phyloP scores from a whole-genome alignment of 1,284 basidiomycete species.

The Rhizoctonia solani region DNA sequence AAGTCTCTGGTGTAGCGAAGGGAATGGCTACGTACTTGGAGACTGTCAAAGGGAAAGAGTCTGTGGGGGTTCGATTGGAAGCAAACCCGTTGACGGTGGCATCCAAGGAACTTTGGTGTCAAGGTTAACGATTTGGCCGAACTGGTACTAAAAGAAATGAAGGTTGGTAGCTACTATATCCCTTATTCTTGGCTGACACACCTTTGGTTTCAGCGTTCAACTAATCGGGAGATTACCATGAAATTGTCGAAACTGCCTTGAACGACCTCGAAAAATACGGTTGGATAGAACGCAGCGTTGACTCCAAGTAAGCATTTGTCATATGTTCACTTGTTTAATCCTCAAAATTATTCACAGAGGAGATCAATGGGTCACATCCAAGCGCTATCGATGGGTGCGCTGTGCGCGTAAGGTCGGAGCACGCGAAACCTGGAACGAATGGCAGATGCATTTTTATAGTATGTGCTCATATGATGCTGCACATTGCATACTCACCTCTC shows the following conservation, averaged over 20 bases:
- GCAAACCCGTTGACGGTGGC: constrained; percentile 53
- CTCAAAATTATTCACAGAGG: constrained; percentile 54
- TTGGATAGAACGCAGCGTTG: constrained; percentile 74
- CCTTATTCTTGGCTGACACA: neutral
- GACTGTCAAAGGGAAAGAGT: constrained; percentile 69
- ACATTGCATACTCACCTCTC: constrained; percentile 43
- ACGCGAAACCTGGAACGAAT: constrained; percentile 67
- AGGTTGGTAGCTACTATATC: constrained; percentile 1
- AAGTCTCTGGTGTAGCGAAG: constrained; percentile 78
- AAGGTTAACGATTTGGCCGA: constrained; percentile 54
- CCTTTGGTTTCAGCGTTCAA: no score
- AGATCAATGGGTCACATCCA: constrained; percentile 75
- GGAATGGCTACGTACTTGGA: constrained; percentile 72
- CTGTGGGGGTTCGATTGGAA: constrained; percentile 60
- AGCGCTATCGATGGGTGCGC: constrained; percentile 69
- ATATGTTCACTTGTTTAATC: constrained; percentile 1
- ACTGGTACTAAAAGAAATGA: constrained; percentile 36
- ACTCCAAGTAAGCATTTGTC: constrained; percentile 61
- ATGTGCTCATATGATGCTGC: constrained; percentile 32
- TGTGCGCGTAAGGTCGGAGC: constrained; percentile 73
- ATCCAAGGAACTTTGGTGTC: constrained; percentile 76
- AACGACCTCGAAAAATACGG: constrained; percentile 80
- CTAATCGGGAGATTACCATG: constrained; percentile 57
- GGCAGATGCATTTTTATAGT: constrained; percentile 72
- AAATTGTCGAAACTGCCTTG: constrained; percentile 79